Conservation (phyloP, 73 alveolate genomes). For the Tetrahymena borealis region DNA sequence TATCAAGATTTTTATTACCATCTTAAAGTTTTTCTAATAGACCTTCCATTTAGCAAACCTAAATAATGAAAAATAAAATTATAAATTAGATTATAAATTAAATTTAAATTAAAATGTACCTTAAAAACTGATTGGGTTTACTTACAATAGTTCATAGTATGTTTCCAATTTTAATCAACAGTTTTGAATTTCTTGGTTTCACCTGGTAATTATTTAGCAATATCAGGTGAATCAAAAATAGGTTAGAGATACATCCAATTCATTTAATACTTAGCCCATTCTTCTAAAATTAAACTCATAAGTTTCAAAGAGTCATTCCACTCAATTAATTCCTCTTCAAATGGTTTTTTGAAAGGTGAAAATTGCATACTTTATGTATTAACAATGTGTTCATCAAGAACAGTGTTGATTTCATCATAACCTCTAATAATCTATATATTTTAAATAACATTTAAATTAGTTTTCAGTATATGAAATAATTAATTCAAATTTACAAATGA, state of each 20-base stretch:
- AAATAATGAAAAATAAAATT: background rate
- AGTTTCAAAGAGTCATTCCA: constrained; percentile 96
- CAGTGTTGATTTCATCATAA: constrained; percentile 35
- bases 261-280: constrained; percentile 98
- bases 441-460: background rate
- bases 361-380: constrained; percentile 98
- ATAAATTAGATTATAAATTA: background rate
- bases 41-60: constrained; percentile 87
- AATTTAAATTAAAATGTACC: background rate
- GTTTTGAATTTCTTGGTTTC: constrained; percentile 89
- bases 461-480: background rate
- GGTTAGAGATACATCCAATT: constrained; percentile 96
- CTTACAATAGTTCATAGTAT: constrained; percentile 79
- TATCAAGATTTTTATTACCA: constrained; percentile 92
- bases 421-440: constrained; percentile 60
- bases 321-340: constrained; percentile 96
- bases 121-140: constrained; percentile 75
- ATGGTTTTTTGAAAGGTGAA: constrained; percentile 98
- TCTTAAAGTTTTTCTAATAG: constrained; percentile 97
- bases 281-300: constrained; percentile 98
- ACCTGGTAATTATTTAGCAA: constrained; percentile 89
- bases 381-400: constrained; percentile 94
- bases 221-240: constrained; percentile 94
- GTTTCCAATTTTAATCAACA: constrained; percentile 69
- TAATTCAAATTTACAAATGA: background rate